Evolutionary conservation across 2,329 filamentous ascomycete genomes (phyloP).

Genomic region (Epichloe amarillans): DNA sequence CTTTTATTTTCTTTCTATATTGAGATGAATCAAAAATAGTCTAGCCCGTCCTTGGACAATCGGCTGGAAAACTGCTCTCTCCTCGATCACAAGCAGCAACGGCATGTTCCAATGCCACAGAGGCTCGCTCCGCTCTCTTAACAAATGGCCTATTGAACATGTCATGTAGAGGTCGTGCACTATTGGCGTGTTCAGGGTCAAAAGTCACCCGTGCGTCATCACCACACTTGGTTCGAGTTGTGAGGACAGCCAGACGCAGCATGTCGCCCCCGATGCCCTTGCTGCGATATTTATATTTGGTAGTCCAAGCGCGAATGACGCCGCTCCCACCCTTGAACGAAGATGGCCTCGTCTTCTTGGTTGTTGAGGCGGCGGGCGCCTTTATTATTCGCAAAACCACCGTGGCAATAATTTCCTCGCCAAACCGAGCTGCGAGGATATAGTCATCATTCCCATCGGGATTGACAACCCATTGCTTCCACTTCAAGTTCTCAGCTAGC

Average conservation of each 20-base stretch:
- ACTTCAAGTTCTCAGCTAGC: slow-evolving; percentile 48
- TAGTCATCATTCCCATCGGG: slow-evolving; percentile 31
- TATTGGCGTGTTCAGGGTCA: slow-evolving; percentile 65
- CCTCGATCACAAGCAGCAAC: slow-evolving; percentile 10
- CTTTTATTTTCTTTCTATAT: no score
- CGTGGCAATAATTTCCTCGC: slow-evolving; percentile 54
- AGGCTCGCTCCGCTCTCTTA: slow-evolving; percentile 40
- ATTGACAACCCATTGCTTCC: slow-evolving; percentile 41
- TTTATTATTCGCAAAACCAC: slow-evolving; percentile 55
- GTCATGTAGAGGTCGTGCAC: slow-evolving; percentile 40
- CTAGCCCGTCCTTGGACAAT: neutral
- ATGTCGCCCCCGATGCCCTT: slow-evolving; percentile 60
- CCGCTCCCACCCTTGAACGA: slow-evolving; percentile 39
- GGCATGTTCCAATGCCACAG: slow-evolving; percentile 26
- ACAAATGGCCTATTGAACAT: slow-evolving; percentile 47
- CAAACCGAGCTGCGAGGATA: slow-evolving; percentile 51
- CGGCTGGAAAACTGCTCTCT: slow-evolving; percentile 4
- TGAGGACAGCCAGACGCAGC: slow-evolving; percentile 55
- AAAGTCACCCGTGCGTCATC: slow-evolving; percentile 51
- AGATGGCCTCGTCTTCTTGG: slow-evolving; percentile 1
- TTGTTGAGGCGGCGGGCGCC: slow-evolving; percentile 1
- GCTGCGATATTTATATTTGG: slow-evolving; percentile 52
- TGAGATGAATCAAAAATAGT: no score
- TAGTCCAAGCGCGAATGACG: slow-evolving; percentile 70
- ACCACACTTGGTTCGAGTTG: slow-evolving; percentile 51